phyloP scores from a whole-genome alignment of 148 eudicot species.

The Dianthus caryophyllus region DNA sequence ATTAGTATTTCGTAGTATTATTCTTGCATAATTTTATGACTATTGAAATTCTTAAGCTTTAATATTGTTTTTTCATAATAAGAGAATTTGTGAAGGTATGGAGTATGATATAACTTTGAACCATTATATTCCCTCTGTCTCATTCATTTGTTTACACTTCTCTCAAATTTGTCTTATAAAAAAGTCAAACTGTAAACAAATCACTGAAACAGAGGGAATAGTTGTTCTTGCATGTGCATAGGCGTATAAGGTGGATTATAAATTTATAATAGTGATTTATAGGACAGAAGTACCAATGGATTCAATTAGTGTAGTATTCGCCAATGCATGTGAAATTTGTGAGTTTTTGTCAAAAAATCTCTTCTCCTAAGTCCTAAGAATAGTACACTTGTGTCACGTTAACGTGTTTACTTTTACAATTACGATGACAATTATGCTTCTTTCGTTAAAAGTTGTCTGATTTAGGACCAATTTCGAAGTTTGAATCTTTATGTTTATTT shows the following conservation, averaged over 20 bases:
- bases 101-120: too few species aligned
- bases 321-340: neutral
- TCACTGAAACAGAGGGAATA: too few species aligned
- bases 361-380: too few species aligned
- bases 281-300: too few species aligned
- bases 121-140: too few species aligned
- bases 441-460: neutral
- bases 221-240: neutral
- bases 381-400: constrained; percentile 1
- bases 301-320: neutral
- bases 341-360: too few species aligned
- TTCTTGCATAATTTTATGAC: neutral
- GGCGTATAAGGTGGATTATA: neutral
- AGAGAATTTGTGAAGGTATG: neutral
- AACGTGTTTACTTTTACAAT: neutral
- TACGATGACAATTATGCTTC: neutral
- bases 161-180: too few species aligned
- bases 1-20: neutral
- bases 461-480: neutral
- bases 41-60: neutral
- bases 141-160: too few species aligned
- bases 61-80: neutral
- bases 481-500: neutral
- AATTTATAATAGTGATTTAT: too few species aligned
- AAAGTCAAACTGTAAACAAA: too few species aligned